phyloP scores from a whole-genome alignment of 176 grass and related monocot genomes.

The Carex pumila region DNA sequence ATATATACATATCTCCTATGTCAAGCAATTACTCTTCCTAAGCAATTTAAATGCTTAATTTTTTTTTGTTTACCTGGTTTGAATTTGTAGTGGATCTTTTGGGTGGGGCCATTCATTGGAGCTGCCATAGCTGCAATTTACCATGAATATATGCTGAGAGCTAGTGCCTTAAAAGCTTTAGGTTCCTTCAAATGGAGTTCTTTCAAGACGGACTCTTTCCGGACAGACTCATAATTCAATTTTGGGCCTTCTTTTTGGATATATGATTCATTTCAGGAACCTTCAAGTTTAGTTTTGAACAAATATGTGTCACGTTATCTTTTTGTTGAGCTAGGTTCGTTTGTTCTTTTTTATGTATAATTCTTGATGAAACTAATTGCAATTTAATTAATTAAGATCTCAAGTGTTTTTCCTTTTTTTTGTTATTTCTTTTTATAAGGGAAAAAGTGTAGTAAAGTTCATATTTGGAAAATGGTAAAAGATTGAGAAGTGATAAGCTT shows the following conservation, averaged over 20 bases:
- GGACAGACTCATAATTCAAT: neutral
- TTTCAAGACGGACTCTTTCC: conserved; percentile 18
- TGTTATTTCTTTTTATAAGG: too few relatives aligned
- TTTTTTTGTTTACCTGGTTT: neutral
- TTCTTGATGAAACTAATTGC: neutral
- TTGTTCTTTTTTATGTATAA: neutral
- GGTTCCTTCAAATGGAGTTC: conserved; percentile 24
- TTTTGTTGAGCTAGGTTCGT: neutral
- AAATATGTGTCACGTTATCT: neutral
- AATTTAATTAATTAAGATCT: neutral
- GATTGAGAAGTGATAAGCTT: neutral
- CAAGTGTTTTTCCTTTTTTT: neutral
- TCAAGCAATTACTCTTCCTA: neutral
- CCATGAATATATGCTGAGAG: conserved; percentile 36
- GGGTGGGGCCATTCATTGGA: conserved; percentile 40
- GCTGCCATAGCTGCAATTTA: conserved; percentile 33
- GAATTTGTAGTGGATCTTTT: conserved; percentile 44
- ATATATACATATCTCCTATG: neutral
- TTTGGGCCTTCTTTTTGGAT: neutral
- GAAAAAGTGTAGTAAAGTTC: neutral
- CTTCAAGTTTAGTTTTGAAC: neutral
- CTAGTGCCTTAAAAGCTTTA: conserved; percentile 18
- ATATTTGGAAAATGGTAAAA: neutral
- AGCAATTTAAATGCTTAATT: neutral
- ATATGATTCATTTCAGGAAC: neutral